Evolutionary conservation across 345 rosid genomes (phyloP).

Genomic region (Eucalyptus pauciflora): DNA sequence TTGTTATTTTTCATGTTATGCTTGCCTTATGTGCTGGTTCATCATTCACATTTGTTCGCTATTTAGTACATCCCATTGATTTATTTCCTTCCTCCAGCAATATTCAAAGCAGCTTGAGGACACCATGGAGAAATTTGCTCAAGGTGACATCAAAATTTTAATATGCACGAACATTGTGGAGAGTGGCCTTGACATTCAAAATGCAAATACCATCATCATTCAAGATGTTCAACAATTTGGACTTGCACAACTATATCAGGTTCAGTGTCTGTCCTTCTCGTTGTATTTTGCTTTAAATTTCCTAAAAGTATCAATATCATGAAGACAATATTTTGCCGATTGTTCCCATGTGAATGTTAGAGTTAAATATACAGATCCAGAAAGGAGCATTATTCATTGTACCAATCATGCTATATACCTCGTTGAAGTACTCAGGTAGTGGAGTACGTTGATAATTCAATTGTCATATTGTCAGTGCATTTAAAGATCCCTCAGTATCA

Average conservation of each 20-base stretch:
- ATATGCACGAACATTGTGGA: constrained; percentile 91
- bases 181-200: constrained; percentile 96
- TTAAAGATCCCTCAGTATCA: background rate
- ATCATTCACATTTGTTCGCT: background rate
- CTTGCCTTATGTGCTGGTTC: background rate
- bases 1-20: background rate
- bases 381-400: background rate
- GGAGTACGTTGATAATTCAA: background rate
- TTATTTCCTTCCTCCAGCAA: constrained; percentile 33
- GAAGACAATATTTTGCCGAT: background rate
- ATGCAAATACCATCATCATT: constrained; percentile 87
- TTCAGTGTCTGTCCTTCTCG: constrained; percentile 1
- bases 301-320: background rate
- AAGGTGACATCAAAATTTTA: constrained; percentile 75
- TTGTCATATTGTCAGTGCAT: background rate
- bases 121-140: constrained; percentile 86
- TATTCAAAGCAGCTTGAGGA: constrained; percentile 83
- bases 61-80: background rate
- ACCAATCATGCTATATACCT: background rate
- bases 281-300: background rate
- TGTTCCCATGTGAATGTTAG: background rate
- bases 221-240: constrained; percentile 98
- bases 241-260: constrained; percentile 94
- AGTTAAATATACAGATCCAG: background rate
- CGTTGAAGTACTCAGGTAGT: background rate